Evolutionary conservation across 2,329 filamentous ascomycete genomes (phyloP).

Genomic region (Xylariaceae sp.): DNA sequence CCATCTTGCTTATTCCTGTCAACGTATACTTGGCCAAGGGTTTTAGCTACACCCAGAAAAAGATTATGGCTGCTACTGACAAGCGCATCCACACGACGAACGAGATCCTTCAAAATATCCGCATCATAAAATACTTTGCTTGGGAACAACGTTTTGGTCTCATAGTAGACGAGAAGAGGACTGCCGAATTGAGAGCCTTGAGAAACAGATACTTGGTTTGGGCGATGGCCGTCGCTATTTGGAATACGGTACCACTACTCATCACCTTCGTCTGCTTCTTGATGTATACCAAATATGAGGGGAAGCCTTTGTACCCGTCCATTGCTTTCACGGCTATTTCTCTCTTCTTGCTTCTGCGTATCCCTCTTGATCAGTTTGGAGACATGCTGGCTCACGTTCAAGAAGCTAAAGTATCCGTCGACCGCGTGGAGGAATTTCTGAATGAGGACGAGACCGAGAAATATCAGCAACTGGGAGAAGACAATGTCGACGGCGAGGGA

Average conservation of each 20-base stretch:
- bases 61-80: constrained; percentile 88
- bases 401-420: constrained; percentile 93
- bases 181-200: constrained; percentile 71
- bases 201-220: constrained; percentile 84
- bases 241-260: constrained; percentile 91
- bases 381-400: constrained; percentile 99
- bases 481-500: constrained; percentile 65
- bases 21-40: constrained; percentile 85
- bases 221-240: constrained; percentile 87
- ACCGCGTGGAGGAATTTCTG: constrained; percentile 92
- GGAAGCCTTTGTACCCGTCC: constrained; percentile 84
- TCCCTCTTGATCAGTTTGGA: constrained; percentile 90
- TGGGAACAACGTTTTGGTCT: constrained; percentile 91
- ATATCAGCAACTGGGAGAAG: constrained; percentile 74
- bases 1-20: constrained; percentile 81
- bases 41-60: constrained; percentile 83
- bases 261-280: constrained; percentile 97
- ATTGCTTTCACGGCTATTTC: constrained; percentile 95
- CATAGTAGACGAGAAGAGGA: constrained; percentile 84
- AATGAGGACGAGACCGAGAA: constrained; percentile 95
- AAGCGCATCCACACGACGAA: constrained; percentile 96
- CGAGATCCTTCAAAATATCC: constrained; percentile 93
- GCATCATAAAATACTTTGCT: constrained; percentile 98
- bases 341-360: constrained; percentile 87
- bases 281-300: constrained; percentile 84